A percentile compares a stretch with the other conserved stretches of the same genome.
phyloP scores from a whole-genome alignment of 2,329 filamentous ascomycete genomes.

The Aureobasidium sp. region DNA sequence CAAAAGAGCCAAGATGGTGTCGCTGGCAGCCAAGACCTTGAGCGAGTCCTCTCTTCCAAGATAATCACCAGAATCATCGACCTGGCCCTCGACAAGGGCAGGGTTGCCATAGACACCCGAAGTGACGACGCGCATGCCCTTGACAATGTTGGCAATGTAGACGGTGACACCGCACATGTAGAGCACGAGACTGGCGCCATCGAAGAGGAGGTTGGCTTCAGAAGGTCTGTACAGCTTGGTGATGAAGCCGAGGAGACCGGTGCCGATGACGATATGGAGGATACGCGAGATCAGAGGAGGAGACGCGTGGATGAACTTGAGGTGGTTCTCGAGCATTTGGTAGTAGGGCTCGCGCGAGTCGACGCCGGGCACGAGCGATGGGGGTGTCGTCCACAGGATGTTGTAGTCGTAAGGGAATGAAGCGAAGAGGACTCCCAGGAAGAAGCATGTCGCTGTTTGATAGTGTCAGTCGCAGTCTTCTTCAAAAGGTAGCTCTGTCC shows the following conservation, averaged over 20 bases:
- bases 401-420: conserved; percentile 94
- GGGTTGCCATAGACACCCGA: conserved; percentile 58
- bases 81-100: conserved; percentile 29
- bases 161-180: conserved; percentile 84
- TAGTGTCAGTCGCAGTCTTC: conserved; percentile 5
- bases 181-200: conserved; percentile 63
- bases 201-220: conserved; percentile 94
- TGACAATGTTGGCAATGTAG: conserved; percentile 94
- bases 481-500: neutral
- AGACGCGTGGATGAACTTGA: conserved; percentile 83
- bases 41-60: conserved; percentile 83
- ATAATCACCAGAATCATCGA: conserved; percentile 49
- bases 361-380: conserved; percentile 34
- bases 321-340: conserved; percentile 78
- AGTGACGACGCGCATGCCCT: conserved; percentile 79
- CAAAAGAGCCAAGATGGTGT: conserved; percentile 91
- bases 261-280: conserved; percentile 84
- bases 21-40: conserved; percentile 85
- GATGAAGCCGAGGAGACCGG: conserved; percentile 82
- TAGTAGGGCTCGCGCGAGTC: conserved; percentile 57
- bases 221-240: conserved; percentile 90
- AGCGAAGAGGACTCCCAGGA: conserved; percentile 95
- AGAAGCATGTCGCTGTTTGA: conserved; percentile 68
- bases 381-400: conserved; percentile 69
- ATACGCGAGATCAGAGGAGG: conserved; percentile 89